phyloP scores from a whole-genome alignment of 306 rosid genomes.

The Rosa rugosa region DNA sequence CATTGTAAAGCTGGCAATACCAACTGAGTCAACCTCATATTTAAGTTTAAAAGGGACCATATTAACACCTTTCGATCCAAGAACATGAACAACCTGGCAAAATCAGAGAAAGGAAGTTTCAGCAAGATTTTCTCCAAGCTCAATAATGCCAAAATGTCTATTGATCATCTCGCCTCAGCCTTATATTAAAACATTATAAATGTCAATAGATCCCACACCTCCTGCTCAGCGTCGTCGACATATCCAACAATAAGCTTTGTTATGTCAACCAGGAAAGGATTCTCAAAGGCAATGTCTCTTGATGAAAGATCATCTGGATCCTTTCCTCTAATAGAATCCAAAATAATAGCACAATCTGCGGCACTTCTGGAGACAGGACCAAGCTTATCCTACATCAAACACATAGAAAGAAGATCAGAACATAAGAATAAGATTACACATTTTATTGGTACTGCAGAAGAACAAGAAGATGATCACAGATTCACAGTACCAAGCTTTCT shows the following conservation, averaged over 20 bases:
- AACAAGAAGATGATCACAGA: background rate
- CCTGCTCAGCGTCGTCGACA: conserved; percentile 75
- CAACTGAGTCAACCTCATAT: conserved; percentile 58
- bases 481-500: conserved; percentile 75
- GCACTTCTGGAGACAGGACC: conserved; percentile 81
- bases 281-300: conserved; percentile 48
- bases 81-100: conserved; percentile 59
- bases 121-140: background rate
- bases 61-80: conserved; percentile 59
- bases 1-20: conserved; percentile 58
- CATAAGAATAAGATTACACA: conserved; percentile 10
- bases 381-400: conserved; percentile 60
- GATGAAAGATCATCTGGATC: conserved; percentile 70
- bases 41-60: conserved; percentile 70
- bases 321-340: conserved; percentile 66
- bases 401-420: background rate
- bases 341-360: conserved; percentile 61
- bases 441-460: conserved; percentile 7
- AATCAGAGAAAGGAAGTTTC: conserved; percentile 10
- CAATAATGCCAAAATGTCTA: background rate
- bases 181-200: background rate
- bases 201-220: conserved; percentile 40
- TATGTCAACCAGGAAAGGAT: conserved; percentile 65
- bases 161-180: background rate
- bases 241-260: conserved; percentile 63